Conservation (phyloP, 2,329 filamentous ascomycete species). For the Ophioceras dolichostomum region DNA sequence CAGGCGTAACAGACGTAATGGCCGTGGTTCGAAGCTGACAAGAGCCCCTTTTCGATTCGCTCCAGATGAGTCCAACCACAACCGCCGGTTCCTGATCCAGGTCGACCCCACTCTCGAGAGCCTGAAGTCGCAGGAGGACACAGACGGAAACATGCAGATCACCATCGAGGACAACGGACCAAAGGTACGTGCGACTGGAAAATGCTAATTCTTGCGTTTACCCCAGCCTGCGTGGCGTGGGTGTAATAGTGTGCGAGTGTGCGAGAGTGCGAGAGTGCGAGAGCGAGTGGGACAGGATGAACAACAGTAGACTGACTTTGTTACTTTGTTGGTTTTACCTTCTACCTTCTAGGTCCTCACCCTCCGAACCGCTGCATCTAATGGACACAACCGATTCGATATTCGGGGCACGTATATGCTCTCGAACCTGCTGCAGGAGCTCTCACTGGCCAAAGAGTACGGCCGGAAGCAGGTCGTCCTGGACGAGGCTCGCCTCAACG, state of each 20-base stretch:
- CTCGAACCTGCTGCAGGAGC: conserved; percentile 89
- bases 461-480: conserved; percentile 82
- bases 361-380: conserved; percentile 73
- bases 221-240: too few species aligned
- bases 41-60: too few species aligned
- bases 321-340: too few species aligned
- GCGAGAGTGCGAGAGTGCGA: too few species aligned
- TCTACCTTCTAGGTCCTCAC: conserved; percentile 32
- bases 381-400: conserved; percentile 78
- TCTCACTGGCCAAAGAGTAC: conserved; percentile 84
- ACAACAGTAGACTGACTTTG: too few species aligned
- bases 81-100: conserved; percentile 71
- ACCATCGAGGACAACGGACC: conserved; percentile 93
- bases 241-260: too few species aligned
- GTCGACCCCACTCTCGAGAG: conserved; percentile 74
- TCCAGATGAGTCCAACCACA: conserved; percentile 55
- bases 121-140: conserved; percentile 77
- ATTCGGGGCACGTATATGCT: conserved; percentile 95
- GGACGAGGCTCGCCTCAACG: conserved; percentile 81
- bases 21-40: too few species aligned
- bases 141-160: conserved; percentile 90
- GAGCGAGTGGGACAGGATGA: too few species aligned
- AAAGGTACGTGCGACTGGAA: conserved; percentile 45
- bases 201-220: too few species aligned
- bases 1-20: too few species aligned